Evolutionary conservation across 495 filamentous ascomycete genomes (phyloP).

Genomic region (Lepraria neglecta): DNA sequence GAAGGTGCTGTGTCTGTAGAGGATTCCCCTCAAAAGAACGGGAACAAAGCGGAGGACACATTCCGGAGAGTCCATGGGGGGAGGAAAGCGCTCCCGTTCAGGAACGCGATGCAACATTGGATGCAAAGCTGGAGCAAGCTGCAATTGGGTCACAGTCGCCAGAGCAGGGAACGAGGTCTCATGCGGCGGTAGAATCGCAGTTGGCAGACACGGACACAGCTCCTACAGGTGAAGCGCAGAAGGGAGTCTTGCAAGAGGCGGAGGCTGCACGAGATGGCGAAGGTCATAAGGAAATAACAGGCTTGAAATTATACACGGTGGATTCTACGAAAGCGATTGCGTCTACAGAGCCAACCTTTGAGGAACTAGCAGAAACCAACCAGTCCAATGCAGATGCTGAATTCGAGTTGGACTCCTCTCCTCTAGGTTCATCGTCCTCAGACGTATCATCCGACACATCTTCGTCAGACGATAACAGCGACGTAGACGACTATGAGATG

Average conservation of each 20-base stretch:
- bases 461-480: slow-evolving; percentile 58
- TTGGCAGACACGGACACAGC: not conserved
- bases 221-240: not conserved
- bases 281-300: not conserved
- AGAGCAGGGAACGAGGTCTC: not conserved
- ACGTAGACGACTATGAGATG: slow-evolving; percentile 63
- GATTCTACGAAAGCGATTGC: not conserved
- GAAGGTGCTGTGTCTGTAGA: not conserved
- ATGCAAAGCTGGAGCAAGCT: slow-evolving; percentile 4
- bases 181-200: not conserved
- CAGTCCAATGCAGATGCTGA: slow-evolving; percentile 63
- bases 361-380: slow-evolving; percentile 35
- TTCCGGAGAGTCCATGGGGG: not conserved
- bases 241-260: not conserved
- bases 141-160: not conserved
- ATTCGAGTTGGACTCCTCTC: slow-evolving; percentile 62
- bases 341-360: not conserved
- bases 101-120: not conserved
- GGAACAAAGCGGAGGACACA: not conserved
- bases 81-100: not conserved
- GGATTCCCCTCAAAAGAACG: not conserved
- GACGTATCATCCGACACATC: slow-evolving; percentile 47
- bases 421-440: slow-evolving; percentile 47
- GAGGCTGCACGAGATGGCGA: not conserved
- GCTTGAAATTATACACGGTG: not conserved